These are phyloP conservation scores for Pisolithus sp. DNA, from an alignment of 768 basidiomycete species.

Conservation along the genomic window DNA sequence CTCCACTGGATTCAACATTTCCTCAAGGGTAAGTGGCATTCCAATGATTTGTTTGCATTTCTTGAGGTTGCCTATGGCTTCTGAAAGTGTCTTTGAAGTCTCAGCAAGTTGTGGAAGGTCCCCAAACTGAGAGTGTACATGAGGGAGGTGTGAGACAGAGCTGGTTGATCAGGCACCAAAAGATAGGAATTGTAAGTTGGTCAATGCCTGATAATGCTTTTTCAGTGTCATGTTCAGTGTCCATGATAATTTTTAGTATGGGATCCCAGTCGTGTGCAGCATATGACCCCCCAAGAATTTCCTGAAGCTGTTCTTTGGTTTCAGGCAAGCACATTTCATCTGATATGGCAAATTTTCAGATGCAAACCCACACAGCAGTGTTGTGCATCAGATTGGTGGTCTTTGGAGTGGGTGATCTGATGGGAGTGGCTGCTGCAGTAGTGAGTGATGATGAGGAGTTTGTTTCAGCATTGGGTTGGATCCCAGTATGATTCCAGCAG, in stretches of 20 bases:
- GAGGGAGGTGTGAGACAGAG: neutral
- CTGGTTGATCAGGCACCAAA: neutral
- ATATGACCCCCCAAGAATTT: conserved; percentile 7
- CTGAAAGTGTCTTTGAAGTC: neutral
- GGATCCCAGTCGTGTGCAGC: conserved; percentile 10
- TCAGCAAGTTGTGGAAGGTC: neutral
- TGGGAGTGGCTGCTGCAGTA: neutral
- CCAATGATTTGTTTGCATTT: conserved; percentile 8
- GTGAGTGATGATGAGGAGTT: neutral
- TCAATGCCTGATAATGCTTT: neutral
- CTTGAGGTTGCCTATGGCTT: conserved; percentile 7
- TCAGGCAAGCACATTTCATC: conserved; percentile 9
- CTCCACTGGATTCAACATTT: too few relatives aligned
- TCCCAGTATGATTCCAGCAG: conserved; percentile 7
- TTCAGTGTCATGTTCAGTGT: conserved; percentile 7
- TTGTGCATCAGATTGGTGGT: neutral
- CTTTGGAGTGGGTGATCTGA: neutral
- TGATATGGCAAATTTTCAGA: neutral
- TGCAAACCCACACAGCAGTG: neutral
- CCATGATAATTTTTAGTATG: conserved; percentile 10
- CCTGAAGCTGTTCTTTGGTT: conserved; percentile 4
- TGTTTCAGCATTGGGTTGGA: conserved; percentile 1
- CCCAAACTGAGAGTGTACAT: too few relatives aligned
- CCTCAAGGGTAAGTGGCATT: conserved; percentile 5
- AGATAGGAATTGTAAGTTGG: neutral